Base-by-base conservation (phyloP, 768 basidiomycete genomes). In the Mycena galopus region DNA sequence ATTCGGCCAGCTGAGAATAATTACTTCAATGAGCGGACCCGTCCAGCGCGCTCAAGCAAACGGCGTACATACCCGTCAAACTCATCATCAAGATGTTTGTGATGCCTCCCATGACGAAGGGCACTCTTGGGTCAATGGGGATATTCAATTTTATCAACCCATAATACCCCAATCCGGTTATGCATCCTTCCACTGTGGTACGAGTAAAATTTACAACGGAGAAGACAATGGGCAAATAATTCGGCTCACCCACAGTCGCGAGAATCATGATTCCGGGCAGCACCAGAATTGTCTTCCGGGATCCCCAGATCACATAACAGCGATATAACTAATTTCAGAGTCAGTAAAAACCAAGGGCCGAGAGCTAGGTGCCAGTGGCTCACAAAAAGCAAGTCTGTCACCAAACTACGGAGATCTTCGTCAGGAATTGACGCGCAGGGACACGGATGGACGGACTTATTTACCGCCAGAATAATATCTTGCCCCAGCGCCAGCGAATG, bases 221-320 rank as follows among this genome's bases (percentile, higher is more conserved):
- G n/a, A 27, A 29, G 14, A 47, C 1, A 23, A 53, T 1, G 44
- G 1, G 33, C 23, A 19, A 17, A 51, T 37, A 29, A 33, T 39
- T 10, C 2, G 23, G 29, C 67, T 61, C 37, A 69, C 67, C 60
- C 4, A 63, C 39, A 3, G 59, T 61, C 19, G 68, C 68, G 4
- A 64, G 11, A 37, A 69, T 69, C 39, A 69, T 9, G 0, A 37
- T 21, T 9, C 10, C 55, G 1, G 68, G 68, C 8, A 69, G 16
- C 7, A 69, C 39, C 0, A 69, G 23, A 14, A 69, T 50, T 47
- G 4, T 57, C 17, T 11, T 63, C 42, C 62, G 68, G 19, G 61
- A 56, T 25, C 68, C 68, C 68, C 68, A 69, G 51, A 69, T 69
- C n/a, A 69, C 39, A 58, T 63, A 64, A 44, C 68, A 69, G 10